These are phyloP conservation scores for Olyra latifolia DNA, from an alignment of 176 grass and related monocot species.

Conservation along the genomic window DNA sequence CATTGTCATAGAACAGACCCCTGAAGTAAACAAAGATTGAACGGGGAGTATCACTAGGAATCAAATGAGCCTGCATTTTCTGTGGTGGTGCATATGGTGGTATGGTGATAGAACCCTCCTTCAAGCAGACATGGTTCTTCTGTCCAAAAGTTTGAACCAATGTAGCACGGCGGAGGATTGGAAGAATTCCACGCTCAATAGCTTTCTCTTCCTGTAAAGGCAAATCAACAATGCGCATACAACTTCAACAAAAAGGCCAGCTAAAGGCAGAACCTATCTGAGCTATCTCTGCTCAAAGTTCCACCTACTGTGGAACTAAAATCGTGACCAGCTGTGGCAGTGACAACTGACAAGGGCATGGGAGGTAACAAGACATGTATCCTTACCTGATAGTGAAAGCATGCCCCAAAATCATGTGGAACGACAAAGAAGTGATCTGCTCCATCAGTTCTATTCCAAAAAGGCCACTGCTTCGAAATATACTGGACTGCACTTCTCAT, in stretches of 20 bases:
- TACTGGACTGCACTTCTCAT: constrained; percentile 89
- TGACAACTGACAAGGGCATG: neutral
- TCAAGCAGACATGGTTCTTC: constrained; percentile 86
- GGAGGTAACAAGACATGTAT: neutral
- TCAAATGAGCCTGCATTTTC: constrained; percentile 91
- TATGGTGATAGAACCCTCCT: constrained; percentile 84
- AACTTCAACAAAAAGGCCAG: neutral
- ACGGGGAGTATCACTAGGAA: constrained; percentile 62
- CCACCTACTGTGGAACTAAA: neutral
- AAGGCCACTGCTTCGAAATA: constrained; percentile 76
- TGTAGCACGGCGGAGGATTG: constrained; percentile 62
- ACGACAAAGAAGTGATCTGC: constrained; percentile 85
- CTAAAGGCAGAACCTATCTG: neutral
- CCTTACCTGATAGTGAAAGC: constrained; percentile 89
- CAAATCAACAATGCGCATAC: neutral
- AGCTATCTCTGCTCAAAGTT: neutral
- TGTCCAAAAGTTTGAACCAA: constrained; percentile 87
- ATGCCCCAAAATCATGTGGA: constrained; percentile 84
- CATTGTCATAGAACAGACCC: constrained; percentile 80
- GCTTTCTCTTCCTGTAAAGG: constrained; percentile 76
- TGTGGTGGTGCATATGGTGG: constrained; percentile 87
- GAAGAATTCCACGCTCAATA: constrained; percentile 73
- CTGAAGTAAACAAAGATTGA: constrained; percentile 91
- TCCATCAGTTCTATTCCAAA: constrained; percentile 88
- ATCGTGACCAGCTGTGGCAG: neutral